phyloP scores from a whole-genome alignment of 2,329 filamentous ascomycete genomes.

The Beauveria sp. region DNA sequence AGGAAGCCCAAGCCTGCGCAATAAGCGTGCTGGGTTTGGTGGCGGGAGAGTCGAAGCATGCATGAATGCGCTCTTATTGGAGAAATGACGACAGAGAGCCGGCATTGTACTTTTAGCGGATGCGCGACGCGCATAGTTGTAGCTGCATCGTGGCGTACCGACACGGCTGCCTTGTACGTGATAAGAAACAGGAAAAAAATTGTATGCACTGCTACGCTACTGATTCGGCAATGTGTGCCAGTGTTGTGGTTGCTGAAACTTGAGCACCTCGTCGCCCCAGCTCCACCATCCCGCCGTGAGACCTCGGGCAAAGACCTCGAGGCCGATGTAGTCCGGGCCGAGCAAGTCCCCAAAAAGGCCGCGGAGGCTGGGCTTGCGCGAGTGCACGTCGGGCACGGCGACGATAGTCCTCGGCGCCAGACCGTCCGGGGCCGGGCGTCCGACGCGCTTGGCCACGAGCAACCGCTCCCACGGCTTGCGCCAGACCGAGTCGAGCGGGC shows the following conservation, averaged over 20 bases:
- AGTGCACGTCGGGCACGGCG: constrained; percentile 69
- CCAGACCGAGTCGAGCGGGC: constrained; percentile 52
- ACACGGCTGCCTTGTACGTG: constrained; percentile 12
- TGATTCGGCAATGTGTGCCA: constrained; percentile 31
- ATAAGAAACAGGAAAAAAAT: constrained; percentile 16
- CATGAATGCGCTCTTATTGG: background rate
- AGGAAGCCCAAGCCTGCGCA: background rate
- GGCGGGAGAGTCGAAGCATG: background rate
- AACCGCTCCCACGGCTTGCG: constrained; percentile 72
- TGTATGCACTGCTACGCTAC: constrained; percentile 1
- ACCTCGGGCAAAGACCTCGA: constrained; percentile 74
- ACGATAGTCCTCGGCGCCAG: constrained; percentile 49
- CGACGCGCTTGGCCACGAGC: constrained; percentile 48
- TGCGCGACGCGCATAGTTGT: constrained; percentile 14
- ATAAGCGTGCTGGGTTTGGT: background rate
- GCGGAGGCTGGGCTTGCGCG: constrained; percentile 67
- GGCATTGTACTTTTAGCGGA: constrained; percentile 10
- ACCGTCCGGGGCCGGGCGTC: constrained; percentile 18
- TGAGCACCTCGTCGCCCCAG: constrained; percentile 68
- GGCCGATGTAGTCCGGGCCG: constrained; percentile 41
- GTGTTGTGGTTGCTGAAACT: constrained; percentile 54
- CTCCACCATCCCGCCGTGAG: constrained; percentile 70
- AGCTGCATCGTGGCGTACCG: constrained; percentile 3
- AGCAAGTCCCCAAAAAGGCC: constrained; percentile 50
- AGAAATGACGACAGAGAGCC: background rate